These are phyloP conservation scores for Cladophialophora carrionii DNA, from an alignment of 2,329 filamentous ascomycete species.

Conservation along the genomic window DNA sequence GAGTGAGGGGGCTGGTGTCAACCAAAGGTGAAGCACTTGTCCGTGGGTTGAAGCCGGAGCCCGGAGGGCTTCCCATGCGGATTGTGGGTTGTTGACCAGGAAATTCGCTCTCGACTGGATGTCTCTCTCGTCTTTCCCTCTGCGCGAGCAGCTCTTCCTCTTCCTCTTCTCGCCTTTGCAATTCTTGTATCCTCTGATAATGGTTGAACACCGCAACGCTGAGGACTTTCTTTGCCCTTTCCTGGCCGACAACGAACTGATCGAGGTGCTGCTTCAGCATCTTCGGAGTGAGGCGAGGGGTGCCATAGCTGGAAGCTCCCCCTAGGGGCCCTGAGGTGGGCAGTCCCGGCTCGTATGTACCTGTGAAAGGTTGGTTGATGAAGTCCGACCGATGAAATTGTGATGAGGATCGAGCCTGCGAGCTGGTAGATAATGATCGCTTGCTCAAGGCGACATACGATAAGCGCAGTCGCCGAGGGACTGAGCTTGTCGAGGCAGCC, in stretches of 20 bases:
- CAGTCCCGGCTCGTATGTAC: constrained; percentile 64
- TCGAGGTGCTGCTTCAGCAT: constrained; percentile 86
- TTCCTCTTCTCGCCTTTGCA: constrained; percentile 76
- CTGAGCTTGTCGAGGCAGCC: constrained; percentile 17
- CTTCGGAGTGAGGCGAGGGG: constrained; percentile 63
- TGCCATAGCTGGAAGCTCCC: constrained; percentile 61
- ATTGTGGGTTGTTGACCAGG: constrained; percentile 63
- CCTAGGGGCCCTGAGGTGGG: constrained; percentile 67
- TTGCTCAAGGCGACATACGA: constrained; percentile 32
- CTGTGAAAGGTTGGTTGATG: constrained; percentile 63
- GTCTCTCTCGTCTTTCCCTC: constrained; percentile 69
- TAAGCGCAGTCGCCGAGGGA: constrained; percentile 25
- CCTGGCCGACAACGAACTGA: constrained; percentile 94
- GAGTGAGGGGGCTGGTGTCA: constrained; percentile 66
- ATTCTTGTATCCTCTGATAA: constrained; percentile 81
- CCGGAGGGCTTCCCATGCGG: constrained; percentile 41
- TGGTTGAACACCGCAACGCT: constrained; percentile 96
- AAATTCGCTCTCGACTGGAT: constrained; percentile 77
- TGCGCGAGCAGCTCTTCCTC: constrained; percentile 74
- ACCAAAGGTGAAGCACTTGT: constrained; percentile 48
- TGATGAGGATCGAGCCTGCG: constrained; percentile 46
- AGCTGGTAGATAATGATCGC: constrained; percentile 24
- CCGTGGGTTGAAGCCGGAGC: constrained; percentile 37
- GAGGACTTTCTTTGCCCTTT: constrained; percentile 87
- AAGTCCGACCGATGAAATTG: constrained; percentile 66